Base-by-base conservation (phyloP, 768 basidiomycete species). In the Hortiboletus flavorubellus region DNA sequence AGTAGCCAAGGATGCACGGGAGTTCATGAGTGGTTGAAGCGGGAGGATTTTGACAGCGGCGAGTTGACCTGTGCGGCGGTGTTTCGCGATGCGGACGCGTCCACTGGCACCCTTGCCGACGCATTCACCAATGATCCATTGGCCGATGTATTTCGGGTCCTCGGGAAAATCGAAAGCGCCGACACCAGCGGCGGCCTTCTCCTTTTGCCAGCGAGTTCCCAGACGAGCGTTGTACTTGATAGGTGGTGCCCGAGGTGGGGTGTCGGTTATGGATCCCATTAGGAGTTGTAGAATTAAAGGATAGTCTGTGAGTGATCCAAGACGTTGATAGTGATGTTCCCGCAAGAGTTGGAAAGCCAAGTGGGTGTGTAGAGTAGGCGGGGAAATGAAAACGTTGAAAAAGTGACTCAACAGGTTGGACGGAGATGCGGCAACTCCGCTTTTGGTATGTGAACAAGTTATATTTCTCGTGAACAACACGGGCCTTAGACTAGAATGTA, bases 31-130 rank as follows among this genome's bases (percentile, higher is more conserved):
- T 18, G 90, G 84, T 50, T 89, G 86, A 30, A 93, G 78, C 10
- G 94, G 93, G 29, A 98, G 84, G 55, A 98, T 97, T 76, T 98
- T 98, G 71, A 97, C 85, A 8, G 96, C 96, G 48, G 96, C 95
- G 68, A 94, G 88, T 68, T 95, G 87, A 12, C 91, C 89, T 8
- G 94, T 94, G 37, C 79, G 78, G 21, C 81, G 80, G 69, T 98
- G 94, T 61, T 84, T 86, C 21, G 93, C 96, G 60, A 98, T 89
- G 73, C 93, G 93, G 68, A 98, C 95, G 52, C 92, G 90, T 66
- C 94, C 94, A 62, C 89, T 91, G 33, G 91, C 91, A 48, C 94
- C 94, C 74, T 94, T 94, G 7, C 94, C 94, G 52, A 97, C 86
- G 61, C 92, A 95, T 70, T 92, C 90, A 53, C 94, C 94, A 8